phyloP scores from a whole-genome alignment of 2,329 filamentous ascomycete genomes.

The Chrysoporthe cubensis region DNA sequence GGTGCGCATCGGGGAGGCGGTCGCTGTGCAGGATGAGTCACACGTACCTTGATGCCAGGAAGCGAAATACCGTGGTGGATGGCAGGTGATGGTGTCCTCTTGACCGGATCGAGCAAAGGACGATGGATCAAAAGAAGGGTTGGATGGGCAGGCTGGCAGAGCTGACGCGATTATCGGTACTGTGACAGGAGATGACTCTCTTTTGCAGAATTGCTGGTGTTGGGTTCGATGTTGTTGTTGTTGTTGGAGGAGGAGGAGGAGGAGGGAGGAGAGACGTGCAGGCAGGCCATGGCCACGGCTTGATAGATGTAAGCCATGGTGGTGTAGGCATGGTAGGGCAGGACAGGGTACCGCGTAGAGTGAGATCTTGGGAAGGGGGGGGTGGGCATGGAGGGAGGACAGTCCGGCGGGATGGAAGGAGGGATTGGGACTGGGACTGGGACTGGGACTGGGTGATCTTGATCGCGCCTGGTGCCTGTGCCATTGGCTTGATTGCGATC shows the following conservation, averaged over 20 bases:
- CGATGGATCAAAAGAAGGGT: conserved; percentile 38
- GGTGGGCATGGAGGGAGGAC: background rate
- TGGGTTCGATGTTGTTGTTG: conserved; percentile 53
- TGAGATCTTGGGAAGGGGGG: background rate
- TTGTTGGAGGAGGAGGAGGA: conserved; percentile 34
- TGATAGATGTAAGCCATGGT: conserved; percentile 20
- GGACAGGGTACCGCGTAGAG: conserved; percentile 4
- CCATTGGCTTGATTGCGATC: conserved; percentile 6
- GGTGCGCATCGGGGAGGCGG: background rate
- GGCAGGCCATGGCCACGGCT: conserved; percentile 28
- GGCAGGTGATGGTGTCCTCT: conserved; percentile 32
- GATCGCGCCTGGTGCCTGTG: conserved; percentile 6
- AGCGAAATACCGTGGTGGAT: conserved; percentile 36
- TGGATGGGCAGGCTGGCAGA: conserved; percentile 45
- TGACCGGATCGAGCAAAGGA: conserved; percentile 37
- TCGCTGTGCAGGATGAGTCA: conserved; percentile 34
- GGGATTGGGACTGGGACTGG: conserved; percentile 3
- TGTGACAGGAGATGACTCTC: conserved; percentile 64
- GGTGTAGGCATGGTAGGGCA: conserved; percentile 10
- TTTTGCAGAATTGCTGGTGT: conserved; percentile 47
- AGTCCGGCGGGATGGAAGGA: conserved; percentile 8
- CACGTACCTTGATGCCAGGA: conserved; percentile 41
- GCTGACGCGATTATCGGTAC: conserved; percentile 63
- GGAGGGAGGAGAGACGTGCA: conserved; percentile 40
- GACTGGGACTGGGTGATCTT: background rate